Evolutionary conservation across 768 basidiomycete species (phyloP).

Genomic region (Leccinum ochraceum): DNA sequence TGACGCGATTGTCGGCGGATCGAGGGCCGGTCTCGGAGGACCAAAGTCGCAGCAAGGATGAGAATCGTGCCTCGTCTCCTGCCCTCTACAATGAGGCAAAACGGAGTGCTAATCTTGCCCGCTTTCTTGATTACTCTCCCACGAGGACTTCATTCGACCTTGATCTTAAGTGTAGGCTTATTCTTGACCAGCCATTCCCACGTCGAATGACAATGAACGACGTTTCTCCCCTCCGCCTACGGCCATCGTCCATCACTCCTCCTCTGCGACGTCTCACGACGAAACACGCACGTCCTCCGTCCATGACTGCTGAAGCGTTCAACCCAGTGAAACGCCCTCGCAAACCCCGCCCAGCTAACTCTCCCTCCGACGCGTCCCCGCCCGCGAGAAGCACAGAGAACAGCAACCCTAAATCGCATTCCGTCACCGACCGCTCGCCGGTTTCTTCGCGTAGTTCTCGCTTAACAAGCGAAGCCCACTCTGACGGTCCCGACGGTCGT

Average conservation of each 20-base stretch:
- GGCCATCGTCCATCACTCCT: slow-evolving; percentile 31
- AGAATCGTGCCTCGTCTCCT: slow-evolving; percentile 18
- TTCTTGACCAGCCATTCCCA: slow-evolving; percentile 31
- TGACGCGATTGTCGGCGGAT: slow-evolving; percentile 35
- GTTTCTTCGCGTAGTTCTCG: slow-evolving; percentile 26
- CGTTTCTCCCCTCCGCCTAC: slow-evolving; percentile 36
- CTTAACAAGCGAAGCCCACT: slow-evolving; percentile 19
- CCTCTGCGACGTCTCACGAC: slow-evolving; percentile 27
- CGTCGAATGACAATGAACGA: slow-evolving; percentile 39
- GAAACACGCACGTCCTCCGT: slow-evolving; percentile 28
- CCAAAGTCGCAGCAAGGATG: slow-evolving; percentile 10
- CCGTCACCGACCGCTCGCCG: slow-evolving; percentile 19
- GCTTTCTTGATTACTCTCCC: slow-evolving; percentile 39
- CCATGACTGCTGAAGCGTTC: slow-evolving; percentile 29
- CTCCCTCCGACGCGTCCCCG: slow-evolving; percentile 16
- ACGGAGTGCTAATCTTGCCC: slow-evolving; percentile 39
- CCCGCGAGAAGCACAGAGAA: slow-evolving; percentile 23
- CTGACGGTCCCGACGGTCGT: slow-evolving; percentile 25
- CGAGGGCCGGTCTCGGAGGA: slow-evolving; percentile 11
- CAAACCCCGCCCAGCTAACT: slow-evolving; percentile 23
- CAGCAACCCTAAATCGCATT: slow-evolving; percentile 10
- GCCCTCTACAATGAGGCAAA: slow-evolving; percentile 27
- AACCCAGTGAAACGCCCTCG: slow-evolving; percentile 32
- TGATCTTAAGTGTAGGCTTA: slow-evolving; percentile 32
- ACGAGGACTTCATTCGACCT: slow-evolving; percentile 35